Percentiles rank a stretch among this genome's conserved stretches.
phyloP scores from a whole-genome alignment of 345 rosid genomes.

The Eucalyptus sp. region DNA sequence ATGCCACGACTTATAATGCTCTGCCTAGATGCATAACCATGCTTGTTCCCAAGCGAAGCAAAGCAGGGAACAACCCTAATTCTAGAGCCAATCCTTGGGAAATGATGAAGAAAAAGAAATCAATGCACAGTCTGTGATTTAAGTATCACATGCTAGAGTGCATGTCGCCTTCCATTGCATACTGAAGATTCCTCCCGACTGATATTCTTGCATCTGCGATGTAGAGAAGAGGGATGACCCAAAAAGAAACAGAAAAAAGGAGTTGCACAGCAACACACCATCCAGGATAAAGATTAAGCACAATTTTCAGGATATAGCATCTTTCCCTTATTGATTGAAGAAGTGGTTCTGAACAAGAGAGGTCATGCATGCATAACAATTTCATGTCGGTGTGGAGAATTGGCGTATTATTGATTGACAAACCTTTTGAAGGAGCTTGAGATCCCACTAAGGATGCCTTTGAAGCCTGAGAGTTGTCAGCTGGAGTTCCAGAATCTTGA shows the following conservation, averaged over 20 bases:
- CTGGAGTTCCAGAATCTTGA: constrained; percentile 37
- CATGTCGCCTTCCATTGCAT: not conserved
- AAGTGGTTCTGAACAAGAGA: not conserved
- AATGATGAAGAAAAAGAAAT: not conserved
- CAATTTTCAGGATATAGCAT: not conserved
- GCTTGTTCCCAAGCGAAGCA: not conserved
- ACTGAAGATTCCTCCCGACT: not conserved
- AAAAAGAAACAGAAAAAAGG: not conserved
- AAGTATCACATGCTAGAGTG: not conserved
- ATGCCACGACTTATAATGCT: not conserved
- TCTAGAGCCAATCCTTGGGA: not conserved
- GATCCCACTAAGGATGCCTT: constrained; percentile 34
- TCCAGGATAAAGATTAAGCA: not conserved
- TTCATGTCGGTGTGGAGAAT: not conserved
- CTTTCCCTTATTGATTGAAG: not conserved
- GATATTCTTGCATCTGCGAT: not conserved
- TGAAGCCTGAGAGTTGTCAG: constrained; percentile 44
- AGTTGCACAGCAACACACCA: not conserved
- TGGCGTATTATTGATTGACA: not conserved
- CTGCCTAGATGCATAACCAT: not conserved
- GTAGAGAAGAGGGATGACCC: not conserved
- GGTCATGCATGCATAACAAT: not conserved
- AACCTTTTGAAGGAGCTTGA: constrained; percentile 58
- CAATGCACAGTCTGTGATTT: not conserved
- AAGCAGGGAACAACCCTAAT: not conserved